Percentiles rank a stretch among this genome's conserved stretches.
Conservation (phyloP, 768 basidiomycete genomes). For the Tricholoma flavovirens region DNA sequence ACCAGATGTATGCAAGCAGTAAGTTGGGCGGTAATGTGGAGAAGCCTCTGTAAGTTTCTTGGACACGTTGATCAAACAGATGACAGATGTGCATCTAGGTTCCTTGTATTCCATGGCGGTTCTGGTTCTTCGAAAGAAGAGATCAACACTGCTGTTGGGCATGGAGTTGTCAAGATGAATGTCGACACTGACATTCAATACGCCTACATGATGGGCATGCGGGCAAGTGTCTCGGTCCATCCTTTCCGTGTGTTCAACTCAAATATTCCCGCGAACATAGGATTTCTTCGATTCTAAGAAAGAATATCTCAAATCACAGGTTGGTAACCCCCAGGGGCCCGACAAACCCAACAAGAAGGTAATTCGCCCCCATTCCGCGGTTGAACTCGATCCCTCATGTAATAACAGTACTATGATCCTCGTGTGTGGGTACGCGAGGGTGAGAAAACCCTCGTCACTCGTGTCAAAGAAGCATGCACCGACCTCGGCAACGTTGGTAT, state of each 20-base stretch:
- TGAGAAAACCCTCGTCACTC: constrained; percentile 83
- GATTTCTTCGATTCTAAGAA: constrained; percentile 85
- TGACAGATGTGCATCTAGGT: constrained; percentile 38
- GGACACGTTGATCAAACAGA: not conserved
- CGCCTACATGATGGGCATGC: constrained; percentile 84
- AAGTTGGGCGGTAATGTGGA: constrained; percentile 57
- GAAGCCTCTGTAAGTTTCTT: constrained; percentile 74
- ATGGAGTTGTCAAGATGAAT: constrained; percentile 99
- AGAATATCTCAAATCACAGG: constrained; percentile 84
- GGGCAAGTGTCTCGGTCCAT: constrained; percentile 36
- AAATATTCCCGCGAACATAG: constrained; percentile 26
- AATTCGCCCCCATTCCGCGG: constrained; percentile 1
- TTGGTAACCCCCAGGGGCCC: constrained; percentile 93
- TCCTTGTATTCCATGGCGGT: constrained; percentile 99
- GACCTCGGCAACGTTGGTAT: constrained; percentile 69
- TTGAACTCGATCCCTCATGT: not conserved
- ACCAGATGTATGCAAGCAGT: constrained; percentile 70
- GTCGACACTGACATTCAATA: constrained; percentile 94
- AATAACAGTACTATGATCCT: constrained; percentile 77
- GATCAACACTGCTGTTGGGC: constrained; percentile 82
- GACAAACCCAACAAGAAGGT: constrained; percentile 99
- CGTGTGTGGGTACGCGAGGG: constrained; percentile 99
- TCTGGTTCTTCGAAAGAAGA: constrained; percentile 97
- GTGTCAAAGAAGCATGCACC: constrained; percentile 89
- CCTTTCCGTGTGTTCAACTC: not conserved